Percentiles rank a stretch among this genome's conserved stretches.
These are phyloP conservation scores for Ceratocystis harringtonii DNA, from an alignment of 2,329 filamentous ascomycete species.

Conservation along the genomic window DNA sequence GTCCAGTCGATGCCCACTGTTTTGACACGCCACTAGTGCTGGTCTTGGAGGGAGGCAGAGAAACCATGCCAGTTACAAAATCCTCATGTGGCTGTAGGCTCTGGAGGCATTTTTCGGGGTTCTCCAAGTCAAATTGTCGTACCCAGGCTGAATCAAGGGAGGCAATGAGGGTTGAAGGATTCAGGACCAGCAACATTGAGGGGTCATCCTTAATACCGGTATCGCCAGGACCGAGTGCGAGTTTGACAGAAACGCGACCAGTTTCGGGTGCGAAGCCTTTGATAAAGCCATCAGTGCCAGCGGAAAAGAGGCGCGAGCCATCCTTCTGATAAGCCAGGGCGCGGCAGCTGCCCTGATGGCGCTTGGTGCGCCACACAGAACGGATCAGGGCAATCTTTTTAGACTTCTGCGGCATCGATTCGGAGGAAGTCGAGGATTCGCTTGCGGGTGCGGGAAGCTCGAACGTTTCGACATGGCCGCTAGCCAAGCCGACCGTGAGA, in stretches of 20 bases:
- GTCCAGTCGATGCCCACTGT: constrained; percentile 89
- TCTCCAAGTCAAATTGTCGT: constrained; percentile 69
- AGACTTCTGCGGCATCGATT: constrained; percentile 35
- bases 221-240: constrained; percentile 40
- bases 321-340: constrained; percentile 65
- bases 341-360: constrained; percentile 90
- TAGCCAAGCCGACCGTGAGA: constrained; percentile 70
- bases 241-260: constrained; percentile 63
- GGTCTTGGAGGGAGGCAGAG: constrained; percentile 62
- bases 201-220: constrained; percentile 45
- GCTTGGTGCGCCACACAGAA: constrained; percentile 68
- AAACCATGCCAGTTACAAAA: constrained; percentile 77
- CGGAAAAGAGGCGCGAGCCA: constrained; percentile 54
- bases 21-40: constrained; percentile 83
- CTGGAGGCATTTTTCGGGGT: constrained; percentile 22
- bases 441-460: constrained; percentile 41
- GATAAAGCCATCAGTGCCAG: constrained; percentile 44
- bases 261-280: constrained; percentile 43
- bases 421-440: constrained; percentile 26
- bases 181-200: constrained; percentile 66
- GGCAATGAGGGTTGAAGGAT: constrained; percentile 74
- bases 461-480: constrained; percentile 74
- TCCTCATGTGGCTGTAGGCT: constrained; percentile 71
- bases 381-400: constrained; percentile 55
- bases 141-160: constrained; percentile 81